Conservation (phyloP, 345 rosid genomes). For the Moringa oleifera region DNA sequence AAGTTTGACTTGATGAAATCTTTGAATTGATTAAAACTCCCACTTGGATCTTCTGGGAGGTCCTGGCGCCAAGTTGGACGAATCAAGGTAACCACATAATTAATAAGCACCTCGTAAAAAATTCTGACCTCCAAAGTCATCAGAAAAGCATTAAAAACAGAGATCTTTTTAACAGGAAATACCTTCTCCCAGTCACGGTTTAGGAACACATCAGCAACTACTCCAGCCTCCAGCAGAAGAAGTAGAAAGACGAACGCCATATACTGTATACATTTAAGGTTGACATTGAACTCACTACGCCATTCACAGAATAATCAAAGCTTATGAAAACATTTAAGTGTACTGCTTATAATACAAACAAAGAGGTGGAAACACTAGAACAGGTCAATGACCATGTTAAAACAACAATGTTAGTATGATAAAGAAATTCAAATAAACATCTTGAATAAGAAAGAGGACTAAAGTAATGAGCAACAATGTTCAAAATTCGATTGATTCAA, state of each 20-base stretch:
- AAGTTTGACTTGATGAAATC: conserved; percentile 63
- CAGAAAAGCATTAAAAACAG: not conserved
- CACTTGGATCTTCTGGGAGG: conserved; percentile 84
- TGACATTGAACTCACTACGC: not conserved
- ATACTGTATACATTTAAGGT: conserved; percentile 50
- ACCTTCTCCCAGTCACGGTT: conserved; percentile 86
- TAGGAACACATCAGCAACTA: conserved; percentile 64
- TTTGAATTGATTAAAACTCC: conserved; percentile 57
- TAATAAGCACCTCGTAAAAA: not conserved
- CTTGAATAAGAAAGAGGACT: not conserved
- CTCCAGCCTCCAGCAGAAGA: conserved; percentile 72
- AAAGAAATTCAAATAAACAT: not conserved
- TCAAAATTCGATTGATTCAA: not conserved
- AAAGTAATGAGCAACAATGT: not conserved
- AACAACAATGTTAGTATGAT: too few species aligned
- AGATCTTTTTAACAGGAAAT: not conserved
- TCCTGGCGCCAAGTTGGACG: conserved; percentile 39
- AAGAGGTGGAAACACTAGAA: not conserved
- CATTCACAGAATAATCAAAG: not conserved
- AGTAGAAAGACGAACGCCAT: conserved; percentile 66
- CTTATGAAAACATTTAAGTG: not conserved
- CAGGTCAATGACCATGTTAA: too few species aligned
- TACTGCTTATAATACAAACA: not conserved
- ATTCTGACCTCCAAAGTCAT: not conserved
- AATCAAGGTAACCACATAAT: conserved; percentile 11